phyloP scores from a whole-genome alignment of 495 filamentous ascomycete species.

The Chaetomium cochliodes region DNA sequence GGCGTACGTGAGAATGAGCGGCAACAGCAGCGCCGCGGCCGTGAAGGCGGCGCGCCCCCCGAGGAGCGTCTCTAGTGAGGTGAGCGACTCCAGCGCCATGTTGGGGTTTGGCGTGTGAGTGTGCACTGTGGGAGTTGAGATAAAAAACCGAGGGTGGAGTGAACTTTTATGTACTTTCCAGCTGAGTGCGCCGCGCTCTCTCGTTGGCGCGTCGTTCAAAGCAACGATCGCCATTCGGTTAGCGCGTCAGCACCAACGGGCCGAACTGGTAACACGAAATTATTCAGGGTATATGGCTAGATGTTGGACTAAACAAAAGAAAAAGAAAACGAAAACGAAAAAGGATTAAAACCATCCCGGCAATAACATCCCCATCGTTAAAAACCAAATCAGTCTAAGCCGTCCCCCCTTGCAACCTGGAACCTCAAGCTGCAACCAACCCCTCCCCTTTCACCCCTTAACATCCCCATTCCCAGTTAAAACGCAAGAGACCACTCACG shows the following conservation, averaged over 20 bases:
- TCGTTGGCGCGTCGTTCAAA: not conserved
- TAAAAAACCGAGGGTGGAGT: not conserved
- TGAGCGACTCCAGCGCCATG: not conserved
- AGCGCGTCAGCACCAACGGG: not conserved
- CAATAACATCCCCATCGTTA: no score
- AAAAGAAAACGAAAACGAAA: no score
- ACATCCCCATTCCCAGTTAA: no score
- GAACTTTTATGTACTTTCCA: not conserved
- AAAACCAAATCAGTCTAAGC: no score
- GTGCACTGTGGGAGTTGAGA: not conserved
- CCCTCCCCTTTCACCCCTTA: no score
- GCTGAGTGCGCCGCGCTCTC: not conserved
- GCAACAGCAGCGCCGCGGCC: constrained; percentile 4
- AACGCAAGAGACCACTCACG: no score
- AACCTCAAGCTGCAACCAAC: no score
- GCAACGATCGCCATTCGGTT: not conserved
- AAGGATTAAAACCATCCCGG: no score
- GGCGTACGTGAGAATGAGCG: constrained; percentile 22
- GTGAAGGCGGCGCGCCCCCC: not conserved
- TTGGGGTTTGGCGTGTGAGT: not conserved
- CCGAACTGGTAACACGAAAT: no score
- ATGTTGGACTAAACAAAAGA: no score
- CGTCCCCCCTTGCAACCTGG: no score
- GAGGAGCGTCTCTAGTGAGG: not conserved
- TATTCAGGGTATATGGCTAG: no score